Base-by-base conservation (phyloP, 768 basidiomycete species). In the Cystobasidium onofrii region DNA sequence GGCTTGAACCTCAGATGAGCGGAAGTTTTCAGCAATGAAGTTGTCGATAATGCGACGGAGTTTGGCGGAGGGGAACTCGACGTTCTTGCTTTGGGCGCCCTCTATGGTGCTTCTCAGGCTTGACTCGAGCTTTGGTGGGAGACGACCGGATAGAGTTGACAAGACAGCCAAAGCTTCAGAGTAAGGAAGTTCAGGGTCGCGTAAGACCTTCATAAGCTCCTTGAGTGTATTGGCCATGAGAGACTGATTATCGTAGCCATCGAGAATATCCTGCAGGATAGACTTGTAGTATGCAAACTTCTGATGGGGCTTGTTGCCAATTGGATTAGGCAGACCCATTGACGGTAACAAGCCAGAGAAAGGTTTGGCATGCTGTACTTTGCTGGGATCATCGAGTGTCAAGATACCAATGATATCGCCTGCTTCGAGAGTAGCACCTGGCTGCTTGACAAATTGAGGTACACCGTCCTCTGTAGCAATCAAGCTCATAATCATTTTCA, bases 401-500 rank as follows among this genome's bases (percentile, higher is more conserved):
- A 98, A 85, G 78, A 98, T 94, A 82, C 96, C 96, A 73, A 99
- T 87, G 72, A 99, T 93, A 81, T 97, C 96, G 29, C 96, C 96
- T 15, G 94, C 92, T 76, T 95, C 91, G 69, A 99, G 86, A 76
- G 91, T 93, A 80, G 94, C 91, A 78, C 96, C 96, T 71, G 96
- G 91, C 81, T 99, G 96, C 83, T 98, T 99, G 82, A 98, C 91
- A 78, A 98, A 87, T 78, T 95, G 93, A 20, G 94, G 88, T 57
- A 89, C 85, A 78, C 96, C 96, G 80, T 95, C 92, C 81, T 99
- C 96, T 1, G 89, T 86, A 4, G 93, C 92, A 70, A 91, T 88
- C 70, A 99, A 87, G 1, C 93, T 93, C 95, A 99, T 96, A 82
- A 96, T 96, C 96, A 98, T 99, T 84, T 99, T 97, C 92, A 96